phyloP scores from a whole-genome alignment of 2,329 filamentous ascomycete genomes.

The Fusarium begoniae region DNA sequence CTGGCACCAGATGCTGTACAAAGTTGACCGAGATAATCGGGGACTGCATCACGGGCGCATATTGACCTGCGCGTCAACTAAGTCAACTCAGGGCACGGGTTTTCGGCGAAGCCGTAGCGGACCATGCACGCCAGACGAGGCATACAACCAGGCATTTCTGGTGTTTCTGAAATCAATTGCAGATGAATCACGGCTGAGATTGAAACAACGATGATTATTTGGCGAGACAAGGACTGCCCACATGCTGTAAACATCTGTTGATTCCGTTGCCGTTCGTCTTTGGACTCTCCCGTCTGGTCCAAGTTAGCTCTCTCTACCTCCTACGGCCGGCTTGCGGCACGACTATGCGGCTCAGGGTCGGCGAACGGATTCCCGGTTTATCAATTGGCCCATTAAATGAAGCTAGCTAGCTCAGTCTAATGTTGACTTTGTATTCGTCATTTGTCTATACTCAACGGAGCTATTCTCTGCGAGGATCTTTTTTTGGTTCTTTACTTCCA shows the following conservation, averaged over 20 bases:
- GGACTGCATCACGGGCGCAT: conserved; percentile 1
- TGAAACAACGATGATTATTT: not conserved
- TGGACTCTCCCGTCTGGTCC: not conserved
- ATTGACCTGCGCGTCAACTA: conserved; percentile 11
- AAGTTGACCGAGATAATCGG: conserved; percentile 2
- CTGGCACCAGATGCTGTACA: not conserved
- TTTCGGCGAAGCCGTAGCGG: conserved; percentile 24
- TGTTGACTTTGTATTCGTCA: not conserved
- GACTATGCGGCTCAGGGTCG: conserved; percentile 1
- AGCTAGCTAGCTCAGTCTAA: not conserved
- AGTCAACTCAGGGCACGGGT: not conserved
- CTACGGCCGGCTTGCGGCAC: not conserved
- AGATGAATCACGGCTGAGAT: not conserved
- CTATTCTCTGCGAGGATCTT: not conserved
- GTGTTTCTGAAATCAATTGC: not conserved
- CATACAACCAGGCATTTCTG: not conserved
- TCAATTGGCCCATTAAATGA: not conserved
- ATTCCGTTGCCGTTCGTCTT: not conserved
- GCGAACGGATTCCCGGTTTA: not conserved
- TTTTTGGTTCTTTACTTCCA: not conserved
- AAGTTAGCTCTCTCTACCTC: not conserved
- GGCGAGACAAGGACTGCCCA: not conserved
- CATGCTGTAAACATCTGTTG: not conserved
- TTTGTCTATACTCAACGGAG: not conserved
- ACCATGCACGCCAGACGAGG: conserved; percentile 7